Conservation (phyloP, 345 rosid species). For the Pelargonium nanum region DNA sequence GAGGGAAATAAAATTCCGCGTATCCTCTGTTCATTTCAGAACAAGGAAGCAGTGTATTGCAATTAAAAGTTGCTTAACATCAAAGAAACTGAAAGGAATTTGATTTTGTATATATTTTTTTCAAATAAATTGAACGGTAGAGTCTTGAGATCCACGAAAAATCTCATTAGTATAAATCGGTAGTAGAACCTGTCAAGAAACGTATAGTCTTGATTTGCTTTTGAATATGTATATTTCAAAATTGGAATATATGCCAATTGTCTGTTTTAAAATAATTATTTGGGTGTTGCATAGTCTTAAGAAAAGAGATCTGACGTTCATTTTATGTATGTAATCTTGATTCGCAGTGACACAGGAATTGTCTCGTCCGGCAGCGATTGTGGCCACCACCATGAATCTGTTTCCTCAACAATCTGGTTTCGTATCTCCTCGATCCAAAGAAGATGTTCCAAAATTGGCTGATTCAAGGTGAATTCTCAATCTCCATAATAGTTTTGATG, state of each 20-base stretch:
- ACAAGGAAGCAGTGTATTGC: not conserved
- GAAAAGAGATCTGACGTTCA: conserved; percentile 1
- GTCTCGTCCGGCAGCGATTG: not conserved
- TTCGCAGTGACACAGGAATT: conserved; percentile 20
- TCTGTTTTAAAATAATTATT: too few relatives aligned
- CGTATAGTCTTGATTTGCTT: too few relatives aligned
- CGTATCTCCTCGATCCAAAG: conserved; percentile 22
- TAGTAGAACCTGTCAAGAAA: too few relatives aligned
- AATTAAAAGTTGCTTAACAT: too few relatives aligned
- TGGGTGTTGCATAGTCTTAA: not conserved
- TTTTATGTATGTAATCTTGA: conserved; percentile 15
- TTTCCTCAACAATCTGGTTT: conserved; percentile 48
- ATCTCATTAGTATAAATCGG: too few relatives aligned
- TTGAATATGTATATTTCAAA: too few relatives aligned
- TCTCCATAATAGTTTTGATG: not conserved
- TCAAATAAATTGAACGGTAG: too few relatives aligned
- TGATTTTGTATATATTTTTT: too few relatives aligned
- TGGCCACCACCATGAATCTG: conserved; percentile 42
- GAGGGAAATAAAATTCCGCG: not conserved
- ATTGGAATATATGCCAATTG: too few relatives aligned
- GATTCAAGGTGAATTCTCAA: conserved; percentile 29
- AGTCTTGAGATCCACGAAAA: too few relatives aligned
- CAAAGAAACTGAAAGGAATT: too few relatives aligned
- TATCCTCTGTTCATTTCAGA: not conserved
- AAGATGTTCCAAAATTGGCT: conserved; percentile 23